Evolutionary conservation across 148 eudicot genomes (phyloP).

Genomic region (Limonium bicolor): DNA sequence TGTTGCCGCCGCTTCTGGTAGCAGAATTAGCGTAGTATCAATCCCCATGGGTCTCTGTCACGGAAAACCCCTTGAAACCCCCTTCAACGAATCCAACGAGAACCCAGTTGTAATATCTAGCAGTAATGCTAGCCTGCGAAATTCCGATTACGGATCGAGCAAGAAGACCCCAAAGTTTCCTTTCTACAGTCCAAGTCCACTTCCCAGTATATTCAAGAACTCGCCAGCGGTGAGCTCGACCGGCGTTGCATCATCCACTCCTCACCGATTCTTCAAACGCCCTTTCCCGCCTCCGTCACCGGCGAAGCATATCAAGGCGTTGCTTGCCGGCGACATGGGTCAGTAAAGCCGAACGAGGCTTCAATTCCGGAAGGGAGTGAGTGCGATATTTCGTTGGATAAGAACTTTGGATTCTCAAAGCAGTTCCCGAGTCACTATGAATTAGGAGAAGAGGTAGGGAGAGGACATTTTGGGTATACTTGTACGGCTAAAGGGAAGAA

Average conservation of each 20-base stretch:
- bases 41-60: slow-evolving; percentile 84
- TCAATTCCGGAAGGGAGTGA: slow-evolving; percentile 91
- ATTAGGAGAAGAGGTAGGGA: slow-evolving; percentile 82
- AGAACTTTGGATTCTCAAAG: slow-evolving; percentile 77
- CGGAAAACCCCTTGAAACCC: slow-evolving; percentile 66
- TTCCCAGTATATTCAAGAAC: slow-evolving; percentile 56
- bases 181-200: slow-evolving; percentile 84
- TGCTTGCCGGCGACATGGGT: slow-evolving; percentile 84
- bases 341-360: slow-evolving; percentile 77
- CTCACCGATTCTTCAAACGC: slow-evolving; percentile 57
- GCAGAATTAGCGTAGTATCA: neutral
- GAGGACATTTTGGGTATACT: slow-evolving; percentile 98
- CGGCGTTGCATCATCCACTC: slow-evolving; percentile 73
- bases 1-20: neutral
- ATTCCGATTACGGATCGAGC: neutral
- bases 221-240: slow-evolving; percentile 45
- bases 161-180: slow-evolving; percentile 59
- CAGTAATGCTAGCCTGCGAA: slow-evolving; percentile 10
- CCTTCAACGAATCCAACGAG: slow-evolving; percentile 26
- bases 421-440: slow-evolving; percentile 52
- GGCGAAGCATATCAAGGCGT: slow-evolving; percentile 83
- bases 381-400: slow-evolving; percentile 66
- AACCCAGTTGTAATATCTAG: slow-evolving; percentile 13
- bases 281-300: slow-evolving; percentile 96
- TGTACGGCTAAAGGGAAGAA: slow-evolving; percentile 65